A percentile compares a stretch with the other conserved stretches of the same genome.
Conservation (phyloP, 2,329 filamentous ascomycete species). For the Scleromitrula shiraiana region DNA sequence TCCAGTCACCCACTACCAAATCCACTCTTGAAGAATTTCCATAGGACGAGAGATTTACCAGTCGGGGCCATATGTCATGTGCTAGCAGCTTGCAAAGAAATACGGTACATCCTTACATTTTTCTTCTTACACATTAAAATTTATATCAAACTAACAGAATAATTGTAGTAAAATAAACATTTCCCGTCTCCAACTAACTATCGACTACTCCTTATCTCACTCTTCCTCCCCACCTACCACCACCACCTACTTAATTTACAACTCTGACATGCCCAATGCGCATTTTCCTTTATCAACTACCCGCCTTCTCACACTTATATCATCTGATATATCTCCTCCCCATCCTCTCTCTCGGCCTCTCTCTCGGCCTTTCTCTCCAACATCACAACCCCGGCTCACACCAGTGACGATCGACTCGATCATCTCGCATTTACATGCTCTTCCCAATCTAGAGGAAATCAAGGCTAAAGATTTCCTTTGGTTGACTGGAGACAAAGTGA, state of each 20-base stretch:
- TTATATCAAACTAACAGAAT: slow-evolving; percentile 9
- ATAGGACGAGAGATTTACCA: slow-evolving; percentile 16
- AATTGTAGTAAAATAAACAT: slow-evolving; percentile 14
- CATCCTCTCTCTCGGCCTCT: slow-evolving; percentile 6
- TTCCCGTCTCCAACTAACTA: slow-evolving; percentile 15
- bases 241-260: slow-evolving; percentile 9
- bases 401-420: slow-evolving; percentile 16
- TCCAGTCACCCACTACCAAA: slow-evolving; percentile 16
- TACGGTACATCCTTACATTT: slow-evolving; percentile 8
- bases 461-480: slow-evolving; percentile 12
- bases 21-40: slow-evolving; percentile 15
- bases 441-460: slow-evolving; percentile 14
- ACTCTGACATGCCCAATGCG: slow-evolving; percentile 8
- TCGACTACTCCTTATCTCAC: slow-evolving; percentile 14
- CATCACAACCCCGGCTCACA: slow-evolving; percentile 7
- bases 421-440: slow-evolving; percentile 8
- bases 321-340: slow-evolving; percentile 3
- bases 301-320: slow-evolving; percentile 17
- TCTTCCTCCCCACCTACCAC: slow-evolving; percentile 1
- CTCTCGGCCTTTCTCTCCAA: slow-evolving; percentile 2
- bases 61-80: slow-evolving; percentile 20
- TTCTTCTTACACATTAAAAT: too few relatives aligned
- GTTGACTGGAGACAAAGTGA: slow-evolving; percentile 11
- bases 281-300: neutral
- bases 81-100: slow-evolving; percentile 16